Evolutionary conservation across 306 rosid genomes (phyloP), one percentile per base, ranked within the genome.

Genomic region (Pyrus communis): DNA sequence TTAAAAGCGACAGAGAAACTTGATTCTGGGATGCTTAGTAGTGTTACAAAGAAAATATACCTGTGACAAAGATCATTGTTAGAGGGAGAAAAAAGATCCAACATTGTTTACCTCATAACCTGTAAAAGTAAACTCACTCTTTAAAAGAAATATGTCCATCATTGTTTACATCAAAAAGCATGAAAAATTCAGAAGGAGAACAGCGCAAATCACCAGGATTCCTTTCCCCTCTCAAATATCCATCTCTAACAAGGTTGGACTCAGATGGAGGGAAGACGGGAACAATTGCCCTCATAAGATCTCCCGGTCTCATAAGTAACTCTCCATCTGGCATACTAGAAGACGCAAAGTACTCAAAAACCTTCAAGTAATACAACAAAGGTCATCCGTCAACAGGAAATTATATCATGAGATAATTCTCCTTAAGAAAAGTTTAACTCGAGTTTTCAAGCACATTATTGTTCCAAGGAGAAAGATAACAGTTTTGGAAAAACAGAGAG

Each of bases 231-330:
- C 15, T 69, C 85, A 95, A 77, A 86, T 83, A 87, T 77, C 99
- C 99, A 43, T 90, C 96, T 92, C 97, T 90, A 52, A 95, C 97
- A 82, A 87, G 91, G 80, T 89, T 78, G 69, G 97, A 95, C 81
- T 92, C 99, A 23, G 99, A 92, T 65, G 97, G 99, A 67, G 97
- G 99, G 79, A 95, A 95, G 77, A 95, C 97, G 51, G 99, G 97
- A 82, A 95, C 87, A 45, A 95, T 85, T 68, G 99, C 99, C 35
- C 99, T 86, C 99, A 95, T 95, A 52, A 92, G 88, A 78, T 95
- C 99, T 31, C 81, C 89, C 2, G 97, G 97, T 79, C 45, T 76
- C 97, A 95, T 90, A 80, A 89, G 87, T 74, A 88, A 58, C 71
- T 95, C 97, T 75, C 97, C 93, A 63, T 89, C 88, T 21, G 89